Evolutionary conservation across 345 rosid genomes (phyloP), one percentile per base, ranked within the genome.

Genomic region (Populus simonii): DNA sequence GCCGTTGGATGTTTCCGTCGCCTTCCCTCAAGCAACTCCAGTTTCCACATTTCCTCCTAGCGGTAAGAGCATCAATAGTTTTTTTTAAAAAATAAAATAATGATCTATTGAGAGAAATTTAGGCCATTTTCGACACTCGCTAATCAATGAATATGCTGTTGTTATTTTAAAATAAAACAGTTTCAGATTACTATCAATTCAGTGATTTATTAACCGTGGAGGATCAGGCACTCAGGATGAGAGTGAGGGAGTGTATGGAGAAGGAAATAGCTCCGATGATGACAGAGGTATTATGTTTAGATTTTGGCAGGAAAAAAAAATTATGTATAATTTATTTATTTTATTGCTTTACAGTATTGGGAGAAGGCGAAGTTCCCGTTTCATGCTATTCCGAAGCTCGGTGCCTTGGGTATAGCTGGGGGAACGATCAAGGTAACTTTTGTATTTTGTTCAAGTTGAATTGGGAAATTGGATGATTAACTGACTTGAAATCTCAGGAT

Each of bases 291-390:
- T 61, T 53, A 53, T 53, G 59, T 53, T 53, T 22, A 53, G 7
- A 53, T 31, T 63, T 63, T 4, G 27, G 17, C 20, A 27, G 27
- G 33, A 29, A 55, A n/a, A 39, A 39, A 39, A 39, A 39, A 39
- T 1, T 39, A 39, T 1, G 43, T 39, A 39, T 39, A 39, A 39
- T 39, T 39, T 39, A 6, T 39, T 39, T 39, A 8, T 39, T 43
- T 33, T 20, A 17, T 65, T 55, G 39, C 11, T 35, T 47, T 25
- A 45, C 84, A 96, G 99, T 93, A 92, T 35, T 93, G 99, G 98
- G 98, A 96, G 94, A 96, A 91, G 84, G 99, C 98, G 23, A 94
- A 90, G 77, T 96, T 96, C 82, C 98, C 98, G 25, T 96, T 90
- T 86, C 92, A 96, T 65, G 76, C 90, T 66, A 76, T 94, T 76